A percentile compares a stretch with the other conserved stretches of the same genome.
Conservation (phyloP, 768 basidiomycete genomes). For the Tulasnella sp. region DNA sequence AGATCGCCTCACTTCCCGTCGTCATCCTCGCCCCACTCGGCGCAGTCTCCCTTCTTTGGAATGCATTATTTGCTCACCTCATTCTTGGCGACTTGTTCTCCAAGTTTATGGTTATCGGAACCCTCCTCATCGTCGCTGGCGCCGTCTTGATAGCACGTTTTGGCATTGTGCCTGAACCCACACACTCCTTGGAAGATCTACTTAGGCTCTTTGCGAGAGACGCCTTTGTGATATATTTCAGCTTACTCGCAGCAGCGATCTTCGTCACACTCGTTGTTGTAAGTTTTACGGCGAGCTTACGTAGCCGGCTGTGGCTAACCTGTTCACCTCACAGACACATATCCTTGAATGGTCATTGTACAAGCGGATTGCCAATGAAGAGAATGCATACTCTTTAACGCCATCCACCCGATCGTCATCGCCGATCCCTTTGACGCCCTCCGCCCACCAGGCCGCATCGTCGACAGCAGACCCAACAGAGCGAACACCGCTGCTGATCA, state of each 20-base stretch:
- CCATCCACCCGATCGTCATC: background rate
- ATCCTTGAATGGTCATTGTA: constrained; percentile 58
- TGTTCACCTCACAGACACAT: constrained; percentile 55
- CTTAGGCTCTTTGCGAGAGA: constrained; percentile 69
- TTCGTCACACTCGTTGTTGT: constrained; percentile 60
- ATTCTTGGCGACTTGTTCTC: constrained; percentile 84
- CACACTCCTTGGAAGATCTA: constrained; percentile 80
- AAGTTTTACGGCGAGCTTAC: constrained; percentile 35
- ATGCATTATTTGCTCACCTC: constrained; percentile 83
- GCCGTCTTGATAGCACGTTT: constrained; percentile 87
- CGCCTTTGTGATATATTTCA: constrained; percentile 78
- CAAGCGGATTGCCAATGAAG: constrained; percentile 28
- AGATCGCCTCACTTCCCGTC: constrained; percentile 89
- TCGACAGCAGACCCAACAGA: constrained; percentile 17
- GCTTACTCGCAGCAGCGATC: constrained; percentile 59
- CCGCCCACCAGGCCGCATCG: constrained; percentile 19
- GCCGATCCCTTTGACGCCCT: constrained; percentile 23
- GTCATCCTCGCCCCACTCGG: constrained; percentile 93
- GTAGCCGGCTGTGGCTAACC: background rate
- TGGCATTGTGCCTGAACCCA: constrained; percentile 85
- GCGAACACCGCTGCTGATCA: constrained; percentile 36
- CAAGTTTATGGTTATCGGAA: constrained; percentile 79
- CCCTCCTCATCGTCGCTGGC: constrained; percentile 79
- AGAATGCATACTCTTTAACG: background rate
- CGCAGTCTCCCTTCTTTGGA: constrained; percentile 89